Percentiles rank a stretch among this genome's conserved stretches.
phyloP scores from a whole-genome alignment of 345 rosid genomes.

The Euclidium syriacum region DNA sequence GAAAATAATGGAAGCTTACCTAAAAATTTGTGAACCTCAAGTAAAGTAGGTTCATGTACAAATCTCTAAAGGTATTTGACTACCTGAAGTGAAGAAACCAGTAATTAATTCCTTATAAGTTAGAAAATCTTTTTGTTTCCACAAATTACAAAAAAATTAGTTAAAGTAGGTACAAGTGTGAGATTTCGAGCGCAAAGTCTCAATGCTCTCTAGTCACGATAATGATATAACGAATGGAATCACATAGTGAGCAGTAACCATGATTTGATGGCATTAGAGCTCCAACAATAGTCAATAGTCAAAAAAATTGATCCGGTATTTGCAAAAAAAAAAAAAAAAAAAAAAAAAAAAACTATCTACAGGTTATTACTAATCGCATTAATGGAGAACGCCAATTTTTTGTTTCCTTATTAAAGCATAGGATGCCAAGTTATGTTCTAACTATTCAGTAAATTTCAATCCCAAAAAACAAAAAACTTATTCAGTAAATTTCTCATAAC shows the following conservation, averaged over 20 bases:
- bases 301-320: neutral
- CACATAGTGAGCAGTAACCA: neutral
- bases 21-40: constrained; percentile 7
- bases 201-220: constrained; percentile 11
- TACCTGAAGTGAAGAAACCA: constrained; percentile 7
- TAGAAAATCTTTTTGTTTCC: neutral
- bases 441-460: neutral
- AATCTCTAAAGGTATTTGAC: constrained; percentile 10
- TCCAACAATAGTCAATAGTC: constrained; percentile 6
- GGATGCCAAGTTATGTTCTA: neutral
- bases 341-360: no score
- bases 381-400: no score
- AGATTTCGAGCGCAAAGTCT: constrained; percentile 4
- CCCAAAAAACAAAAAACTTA: neutral
- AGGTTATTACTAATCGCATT: neutral
- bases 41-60: constrained; percentile 30
- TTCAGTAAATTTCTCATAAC: neutral
- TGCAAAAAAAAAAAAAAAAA: no score
- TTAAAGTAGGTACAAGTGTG: constrained; percentile 13
- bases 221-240: constrained; percentile 18
- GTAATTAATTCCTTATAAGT: neutral
- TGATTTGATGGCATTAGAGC: constrained; percentile 8
- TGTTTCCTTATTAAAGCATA: neutral
- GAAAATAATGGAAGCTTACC: constrained; percentile 22
- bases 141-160: neutral